A percentile compares a stretch with the other conserved stretches of the same genome.
These are phyloP conservation scores for Thuidium tamariscinum DNA, from an alignment of 225 moss, liverwort and hornwort species.

Conservation along the genomic window DNA sequence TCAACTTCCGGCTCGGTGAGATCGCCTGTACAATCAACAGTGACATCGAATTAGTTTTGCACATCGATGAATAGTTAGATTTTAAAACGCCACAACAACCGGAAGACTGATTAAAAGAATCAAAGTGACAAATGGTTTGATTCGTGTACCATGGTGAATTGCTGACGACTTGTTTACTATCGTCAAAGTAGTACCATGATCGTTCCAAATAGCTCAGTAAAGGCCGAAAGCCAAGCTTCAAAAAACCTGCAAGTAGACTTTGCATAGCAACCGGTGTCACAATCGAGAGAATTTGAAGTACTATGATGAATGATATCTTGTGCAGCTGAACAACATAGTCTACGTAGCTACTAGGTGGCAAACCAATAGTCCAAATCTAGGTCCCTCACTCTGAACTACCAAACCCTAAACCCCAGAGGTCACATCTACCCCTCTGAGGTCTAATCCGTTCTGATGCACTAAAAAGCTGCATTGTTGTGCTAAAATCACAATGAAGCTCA, in stretches of 20 bases:
- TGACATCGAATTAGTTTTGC: background rate
- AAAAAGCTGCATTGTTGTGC: background rate
- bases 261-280: background rate
- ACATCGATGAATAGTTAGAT: background rate
- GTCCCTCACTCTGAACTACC: background rate
- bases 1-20: slow-evolving; percentile 17
- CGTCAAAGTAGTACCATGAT: background rate
- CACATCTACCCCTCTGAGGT: background rate
- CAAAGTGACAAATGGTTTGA: background rate
- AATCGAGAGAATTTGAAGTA: background rate
- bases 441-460: background rate
- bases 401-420: background rate
- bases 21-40: slow-evolving; percentile 3
- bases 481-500: background rate
- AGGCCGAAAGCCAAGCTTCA: background rate
- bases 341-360: background rate
- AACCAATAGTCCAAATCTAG: background rate
- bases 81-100: background rate
- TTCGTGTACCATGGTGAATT: slow-evolving; percentile 2
- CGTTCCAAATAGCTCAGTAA: background rate
- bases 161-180: background rate
- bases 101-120: background rate
- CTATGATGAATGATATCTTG: background rate
- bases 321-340: background rate
- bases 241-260: background rate